Evolutionary conservation across 371 early-diverging fungal species (phyloP).

Genomic region (Circinella umbellata): DNA sequence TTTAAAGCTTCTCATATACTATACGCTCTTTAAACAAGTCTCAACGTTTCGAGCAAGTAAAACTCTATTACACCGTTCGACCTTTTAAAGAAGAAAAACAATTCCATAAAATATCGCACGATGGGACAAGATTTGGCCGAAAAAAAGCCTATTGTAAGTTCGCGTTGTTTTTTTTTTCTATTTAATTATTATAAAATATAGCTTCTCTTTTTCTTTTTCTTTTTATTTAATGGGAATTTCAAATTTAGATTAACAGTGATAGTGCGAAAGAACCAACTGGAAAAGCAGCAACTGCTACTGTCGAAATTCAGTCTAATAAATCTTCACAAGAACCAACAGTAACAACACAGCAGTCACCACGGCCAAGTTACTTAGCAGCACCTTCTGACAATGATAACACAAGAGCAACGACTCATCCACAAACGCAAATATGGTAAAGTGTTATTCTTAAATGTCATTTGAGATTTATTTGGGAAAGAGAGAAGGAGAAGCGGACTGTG

Average conservation of each 20-base stretch:
- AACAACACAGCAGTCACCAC: neutral
- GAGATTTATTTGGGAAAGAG: too few species aligned
- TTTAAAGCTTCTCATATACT: too few species aligned
- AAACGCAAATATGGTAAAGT: neutral
- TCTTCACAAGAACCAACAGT: neutral
- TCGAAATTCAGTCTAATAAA: neutral
- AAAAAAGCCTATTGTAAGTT: neutral
- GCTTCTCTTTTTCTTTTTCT: too few species aligned
- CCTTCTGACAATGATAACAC: neutral
- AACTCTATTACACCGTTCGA: too few species aligned
- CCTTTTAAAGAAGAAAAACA: neutral
- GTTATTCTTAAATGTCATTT: neutral
- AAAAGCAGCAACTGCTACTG: neutral
- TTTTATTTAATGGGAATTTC: too few species aligned
- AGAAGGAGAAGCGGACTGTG: too few species aligned
- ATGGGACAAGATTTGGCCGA: neutral
- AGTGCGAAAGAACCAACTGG: neutral
- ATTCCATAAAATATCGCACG: neutral
- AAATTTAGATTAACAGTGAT: too few species aligned
- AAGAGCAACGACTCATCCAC: neutral
- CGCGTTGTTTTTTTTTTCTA: too few species aligned
- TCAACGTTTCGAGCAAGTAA: too few species aligned
- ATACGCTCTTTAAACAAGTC: too few species aligned
- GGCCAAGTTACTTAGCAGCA: neutral
- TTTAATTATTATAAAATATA: too few species aligned